Conservation (phyloP, 441 rosid genomes). For the Euphorbia corollata region DNA sequence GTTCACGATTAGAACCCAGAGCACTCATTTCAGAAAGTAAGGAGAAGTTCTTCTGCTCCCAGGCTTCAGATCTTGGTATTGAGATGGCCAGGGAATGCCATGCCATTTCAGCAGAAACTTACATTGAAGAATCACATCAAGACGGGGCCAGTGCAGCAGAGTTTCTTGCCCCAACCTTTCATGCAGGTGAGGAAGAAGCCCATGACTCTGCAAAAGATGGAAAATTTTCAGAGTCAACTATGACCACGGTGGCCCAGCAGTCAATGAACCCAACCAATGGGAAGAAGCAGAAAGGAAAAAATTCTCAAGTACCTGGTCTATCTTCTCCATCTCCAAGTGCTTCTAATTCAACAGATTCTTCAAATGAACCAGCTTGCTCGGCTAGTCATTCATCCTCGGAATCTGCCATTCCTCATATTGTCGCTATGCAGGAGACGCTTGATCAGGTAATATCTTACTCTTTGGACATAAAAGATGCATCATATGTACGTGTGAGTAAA, state of each 20-base stretch:
- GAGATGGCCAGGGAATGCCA: conserved; percentile 43
- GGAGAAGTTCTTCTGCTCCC: conserved; percentile 51
- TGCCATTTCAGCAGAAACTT: conserved; percentile 38
- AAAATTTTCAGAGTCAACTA: conserved; percentile 38
- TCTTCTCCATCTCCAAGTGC: conserved; percentile 46
- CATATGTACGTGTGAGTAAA: no score
- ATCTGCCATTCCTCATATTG: conserved; percentile 38
- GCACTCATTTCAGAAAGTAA: conserved; percentile 32
- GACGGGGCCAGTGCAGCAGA: conserved; percentile 28
- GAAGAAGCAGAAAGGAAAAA: conserved; percentile 54
- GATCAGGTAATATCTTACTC: conserved; percentile 51
- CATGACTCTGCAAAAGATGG: conserved; percentile 39
- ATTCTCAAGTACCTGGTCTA: conserved; percentile 39
- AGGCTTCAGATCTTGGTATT: conserved; percentile 58
- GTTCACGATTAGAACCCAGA: conserved; percentile 31
- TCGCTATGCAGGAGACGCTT: conserved; percentile 52
- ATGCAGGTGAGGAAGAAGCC: conserved; percentile 35
- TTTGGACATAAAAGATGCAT: no score
- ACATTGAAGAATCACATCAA: conserved; percentile 32
- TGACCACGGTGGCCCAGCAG: conserved; percentile 28
- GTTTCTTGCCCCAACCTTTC: conserved; percentile 26
- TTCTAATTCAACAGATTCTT: conserved; percentile 47
- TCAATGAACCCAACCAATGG: conserved; percentile 39
- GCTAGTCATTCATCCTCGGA: conserved; percentile 32
- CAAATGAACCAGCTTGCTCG: conserved; percentile 35